These are phyloP conservation scores for Amauroascus niger DNA, from an alignment of 2,329 filamentous ascomycete species.

Conservation along the genomic window DNA sequence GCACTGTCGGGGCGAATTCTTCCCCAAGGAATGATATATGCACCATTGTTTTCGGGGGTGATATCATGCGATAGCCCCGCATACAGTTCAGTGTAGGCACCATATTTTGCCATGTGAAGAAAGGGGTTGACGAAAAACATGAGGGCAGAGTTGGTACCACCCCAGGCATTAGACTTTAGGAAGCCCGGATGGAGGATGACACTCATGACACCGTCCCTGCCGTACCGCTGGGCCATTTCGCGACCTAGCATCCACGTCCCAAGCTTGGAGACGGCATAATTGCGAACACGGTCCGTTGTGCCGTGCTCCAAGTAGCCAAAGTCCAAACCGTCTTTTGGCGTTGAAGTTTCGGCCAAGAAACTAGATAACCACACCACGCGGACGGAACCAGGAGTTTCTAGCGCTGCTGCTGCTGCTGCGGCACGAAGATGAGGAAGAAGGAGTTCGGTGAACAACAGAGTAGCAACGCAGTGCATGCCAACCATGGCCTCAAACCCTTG, in stretches of 20 bases:
- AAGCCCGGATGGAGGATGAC: not conserved
- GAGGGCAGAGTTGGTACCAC: not conserved
- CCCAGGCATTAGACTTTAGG: not conserved
- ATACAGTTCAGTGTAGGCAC: conserved; percentile 33
- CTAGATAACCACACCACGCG: not conserved
- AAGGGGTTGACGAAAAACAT: not conserved
- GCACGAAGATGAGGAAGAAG: not conserved
- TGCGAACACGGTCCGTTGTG: not conserved
- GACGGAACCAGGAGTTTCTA: not conserved
- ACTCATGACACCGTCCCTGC: not conserved
- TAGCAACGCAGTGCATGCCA: not conserved
- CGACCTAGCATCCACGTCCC: not conserved
- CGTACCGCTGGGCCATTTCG: not conserved
- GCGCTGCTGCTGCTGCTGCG: not conserved
- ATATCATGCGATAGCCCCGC: conserved; percentile 23
- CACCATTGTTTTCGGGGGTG: conserved; percentile 26
- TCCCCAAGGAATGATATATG: conserved; percentile 43
- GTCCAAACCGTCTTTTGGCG: not conserved
- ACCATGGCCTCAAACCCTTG: not conserved
- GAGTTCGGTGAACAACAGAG: not conserved
- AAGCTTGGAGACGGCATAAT: not conserved
- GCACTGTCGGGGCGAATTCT: conserved; percentile 19
- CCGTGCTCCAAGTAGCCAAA: not conserved
- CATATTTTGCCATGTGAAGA: conserved; percentile 17
- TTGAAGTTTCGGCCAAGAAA: not conserved